Evolutionary conservation across 345 rosid species (phyloP), one percentile per base, ranked within the genome.

Genomic region (Fremontodendron californicum): DNA sequence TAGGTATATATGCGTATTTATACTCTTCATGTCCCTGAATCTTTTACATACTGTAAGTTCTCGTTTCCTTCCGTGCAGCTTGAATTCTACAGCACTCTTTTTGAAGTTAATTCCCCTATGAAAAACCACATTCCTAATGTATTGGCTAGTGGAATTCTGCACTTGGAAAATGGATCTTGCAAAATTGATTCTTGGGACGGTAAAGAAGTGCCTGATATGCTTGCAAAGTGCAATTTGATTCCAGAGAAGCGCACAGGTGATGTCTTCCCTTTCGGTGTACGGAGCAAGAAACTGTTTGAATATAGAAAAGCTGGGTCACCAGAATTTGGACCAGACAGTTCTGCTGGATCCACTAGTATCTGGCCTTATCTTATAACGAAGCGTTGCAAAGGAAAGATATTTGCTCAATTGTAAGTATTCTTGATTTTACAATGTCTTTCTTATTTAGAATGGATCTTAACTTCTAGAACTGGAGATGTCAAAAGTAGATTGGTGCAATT

Each of bases 301-400:
- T 84, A 76, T 54, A 88, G 78, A 78, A 89, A 72, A 81, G 89
- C 84, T 42, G 88, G 88, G 77, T 84, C 80, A 66, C 80, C 86
- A 76, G 64, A 66, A 48, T 70, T 73, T 13, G 88, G 85, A 67
- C 78, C 81, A 69, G 65, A 67, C 48, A 71, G 81, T 77, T 78
- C 88, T 54, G 75, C 85, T 74, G 82, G 78, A 49, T 77, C 86
- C 79, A 75, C 88, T 37, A 77, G 78, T 52, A 83, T 93, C 78
- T 95, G 98, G 96, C 99, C 98, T 33, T 93, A 85, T 79, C 84
- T 93, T 46, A 89, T 95, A 82, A 95, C 94, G 39, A 92, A 83
- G 84, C 86, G 94, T 82, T 95, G 99, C 90, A 89, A 87, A 75
- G 99, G 99, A 73, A 90, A 93, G 84, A 93, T 93, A 70, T 92